Base-by-base conservation (phyloP, 768 basidiomycete species). In the Boletus insuetus region DNA sequence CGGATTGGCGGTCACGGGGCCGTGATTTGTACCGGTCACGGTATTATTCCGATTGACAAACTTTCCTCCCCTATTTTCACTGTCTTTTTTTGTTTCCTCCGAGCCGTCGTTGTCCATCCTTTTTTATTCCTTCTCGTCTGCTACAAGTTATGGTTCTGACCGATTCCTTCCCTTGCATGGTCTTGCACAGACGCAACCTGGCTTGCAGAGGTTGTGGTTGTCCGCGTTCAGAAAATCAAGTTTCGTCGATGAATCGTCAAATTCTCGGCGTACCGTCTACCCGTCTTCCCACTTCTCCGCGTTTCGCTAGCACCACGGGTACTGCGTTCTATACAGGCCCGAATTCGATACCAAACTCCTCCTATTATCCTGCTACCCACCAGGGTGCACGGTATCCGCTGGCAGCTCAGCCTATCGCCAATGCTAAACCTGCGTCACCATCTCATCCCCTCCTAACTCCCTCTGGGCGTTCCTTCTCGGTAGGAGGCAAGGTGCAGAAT, bases 401-500 rank as follows among this genome's bases (percentile, higher is more conserved):
- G 19, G 64, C 67, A 52, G 60, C 68, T 52, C 65, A 55, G 31
- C 51, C 68, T 50, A 54, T 42, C 45, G 12, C 51, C 12, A 40
- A 16, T 26, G 34, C 65, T 49, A 82, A 80, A 58, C 66, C 70
- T 22, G 62, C 69, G 46, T 68, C 74, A 22, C 77, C 71, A n/a
- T 73, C 81, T n/a, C 85, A 85, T 57, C 86, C 87, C 22, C 75
- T 91, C 47, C 82, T 94, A 58, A 93, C 91, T 1, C 91, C 91
- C 4, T 91, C 90, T 12, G 91, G 91, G 3, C 82, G 86, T 20
- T 82, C 86, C 10, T 86, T 94, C 57, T 83, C 87, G 48, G 69
- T 81, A 22, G 89, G 90, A 53, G 91, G 91, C 11, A 82, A 82
- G 59, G 89, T 93, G 8, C 87, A 86, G 63, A 91, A 94, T 62